phyloP scores from a whole-genome alignment of 257 asterid genomes.

The Scutellaria minor region DNA sequence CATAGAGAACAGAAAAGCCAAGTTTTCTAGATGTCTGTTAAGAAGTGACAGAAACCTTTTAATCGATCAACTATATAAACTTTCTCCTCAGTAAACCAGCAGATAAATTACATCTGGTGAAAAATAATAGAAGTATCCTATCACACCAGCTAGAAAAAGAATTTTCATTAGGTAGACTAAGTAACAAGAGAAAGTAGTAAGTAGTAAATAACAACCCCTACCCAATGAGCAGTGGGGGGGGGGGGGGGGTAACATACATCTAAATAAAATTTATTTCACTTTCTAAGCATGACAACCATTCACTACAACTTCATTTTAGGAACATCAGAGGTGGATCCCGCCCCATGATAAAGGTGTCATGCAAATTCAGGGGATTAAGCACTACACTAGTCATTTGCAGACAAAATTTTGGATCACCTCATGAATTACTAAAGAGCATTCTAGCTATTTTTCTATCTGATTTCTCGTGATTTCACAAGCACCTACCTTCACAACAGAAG shows the following conservation, averaged over 20 bases:
- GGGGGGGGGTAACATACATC: slow-evolving; percentile 1
- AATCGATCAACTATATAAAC: slow-evolving; percentile 21
- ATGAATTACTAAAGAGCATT: slow-evolving; percentile 5
- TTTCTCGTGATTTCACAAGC: slow-evolving; percentile 30
- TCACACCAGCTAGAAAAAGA: not conserved
- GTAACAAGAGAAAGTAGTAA: not conserved
- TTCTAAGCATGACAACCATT: slow-evolving; percentile 1
- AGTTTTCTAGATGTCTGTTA: slow-evolving; percentile 82
- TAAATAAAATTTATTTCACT: not conserved
- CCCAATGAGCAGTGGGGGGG: not conserved
- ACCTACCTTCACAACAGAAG: slow-evolving; percentile 85
- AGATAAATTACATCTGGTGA: not conserved
- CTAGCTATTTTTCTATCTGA: not conserved
- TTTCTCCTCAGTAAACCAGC: slow-evolving; percentile 1
- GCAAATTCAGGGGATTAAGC: not conserved
- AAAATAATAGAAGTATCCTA: not conserved
- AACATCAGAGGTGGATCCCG: not conserved
- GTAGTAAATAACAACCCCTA: not conserved
- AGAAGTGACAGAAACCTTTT: slow-evolving; percentile 23
- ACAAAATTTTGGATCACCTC: not conserved
- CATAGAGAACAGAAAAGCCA: slow-evolving; percentile 90
- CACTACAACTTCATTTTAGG: not conserved
- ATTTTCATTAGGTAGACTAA: not conserved
- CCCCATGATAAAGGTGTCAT: not conserved
- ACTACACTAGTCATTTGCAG: not conserved